Evolutionary conservation across 2,329 filamentous ascomycete species (phyloP).

Genomic region (Ophiostoma quercus): DNA sequence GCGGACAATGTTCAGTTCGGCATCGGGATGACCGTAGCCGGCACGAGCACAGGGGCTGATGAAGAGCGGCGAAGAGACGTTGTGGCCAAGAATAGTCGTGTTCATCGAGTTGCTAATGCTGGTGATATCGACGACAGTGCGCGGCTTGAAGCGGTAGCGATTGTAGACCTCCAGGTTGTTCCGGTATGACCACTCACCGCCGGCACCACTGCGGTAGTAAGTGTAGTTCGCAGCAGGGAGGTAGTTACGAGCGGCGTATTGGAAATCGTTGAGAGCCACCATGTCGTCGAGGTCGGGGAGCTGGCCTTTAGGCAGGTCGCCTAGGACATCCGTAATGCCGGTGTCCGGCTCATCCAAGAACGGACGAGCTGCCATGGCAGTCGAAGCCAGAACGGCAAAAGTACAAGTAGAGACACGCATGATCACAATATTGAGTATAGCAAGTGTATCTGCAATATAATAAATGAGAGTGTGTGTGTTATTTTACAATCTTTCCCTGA

Average conservation of each 20-base stretch:
- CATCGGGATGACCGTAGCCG: constrained; percentile 9
- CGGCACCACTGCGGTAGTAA: constrained; percentile 13
- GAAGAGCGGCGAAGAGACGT: not conserved
- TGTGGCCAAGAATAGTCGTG: constrained; percentile 3
- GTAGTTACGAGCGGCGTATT: constrained; percentile 10
- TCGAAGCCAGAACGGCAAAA: not conserved
- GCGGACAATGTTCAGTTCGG: constrained; percentile 6
- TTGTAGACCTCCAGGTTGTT: constrained; percentile 11
- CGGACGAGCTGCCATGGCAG: constrained; percentile 9
- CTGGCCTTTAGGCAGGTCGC: not conserved
- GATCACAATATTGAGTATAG: not conserved
- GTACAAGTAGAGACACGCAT: constrained; percentile 1
- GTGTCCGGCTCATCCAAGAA: constrained; percentile 11
- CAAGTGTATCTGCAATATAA: not conserved
- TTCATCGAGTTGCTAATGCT: constrained; percentile 4
- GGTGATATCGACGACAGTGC: constrained; percentile 10
- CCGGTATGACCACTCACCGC: constrained; percentile 2
- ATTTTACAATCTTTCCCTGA: not conserved
- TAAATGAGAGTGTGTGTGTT: not conserved
- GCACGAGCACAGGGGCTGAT: constrained; percentile 8
- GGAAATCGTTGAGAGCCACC: constrained; percentile 13
- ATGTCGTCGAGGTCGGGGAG: constrained; percentile 12
- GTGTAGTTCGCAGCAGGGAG: constrained; percentile 4
- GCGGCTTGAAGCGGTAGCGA: constrained; percentile 10
- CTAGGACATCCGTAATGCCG: not conserved